phyloP scores from a whole-genome alignment of 108 stramenopile genomes.

The Cyclostephanos invisitatus region DNA sequence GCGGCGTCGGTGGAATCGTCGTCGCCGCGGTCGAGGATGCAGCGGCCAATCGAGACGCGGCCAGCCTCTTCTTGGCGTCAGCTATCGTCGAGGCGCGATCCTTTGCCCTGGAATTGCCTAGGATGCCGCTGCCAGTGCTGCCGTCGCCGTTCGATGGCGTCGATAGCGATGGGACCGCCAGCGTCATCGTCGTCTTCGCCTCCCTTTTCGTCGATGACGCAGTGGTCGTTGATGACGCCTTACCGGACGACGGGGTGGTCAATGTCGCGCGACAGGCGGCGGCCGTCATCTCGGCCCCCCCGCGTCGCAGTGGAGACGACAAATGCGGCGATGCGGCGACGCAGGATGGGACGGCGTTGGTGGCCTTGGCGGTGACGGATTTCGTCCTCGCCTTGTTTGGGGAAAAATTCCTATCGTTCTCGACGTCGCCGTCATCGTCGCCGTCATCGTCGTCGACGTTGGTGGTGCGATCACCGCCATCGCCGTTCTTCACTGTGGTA shows the following conservation, averaged over 20 bases:
- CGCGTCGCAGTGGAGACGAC: neutral
- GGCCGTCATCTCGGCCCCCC: neutral
- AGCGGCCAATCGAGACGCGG: conserved; percentile 30
- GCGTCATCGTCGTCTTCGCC: neutral
- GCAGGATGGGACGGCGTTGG: conserved; percentile 1
- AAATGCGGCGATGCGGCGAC: neutral
- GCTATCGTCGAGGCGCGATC: conserved; percentile 18
- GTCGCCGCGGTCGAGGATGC: neutral
- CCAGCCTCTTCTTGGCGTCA: conserved; percentile 38
- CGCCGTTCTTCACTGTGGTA: neutral
- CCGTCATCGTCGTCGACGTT: neutral
- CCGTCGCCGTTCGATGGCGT: neutral
- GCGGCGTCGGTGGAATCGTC: neutral
- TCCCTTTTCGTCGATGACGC: neutral
- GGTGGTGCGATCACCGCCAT: neutral
- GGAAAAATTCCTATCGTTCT: neutral
- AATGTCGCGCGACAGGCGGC: no score
- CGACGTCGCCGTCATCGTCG: neutral
- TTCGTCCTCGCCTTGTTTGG: neutral
- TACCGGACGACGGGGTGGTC: no score
- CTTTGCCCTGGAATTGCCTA: neutral
- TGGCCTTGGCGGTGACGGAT: conserved; percentile 11
- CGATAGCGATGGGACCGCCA: neutral
- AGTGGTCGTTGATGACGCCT: no score
- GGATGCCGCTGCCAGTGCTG: neutral